Conservation (phyloP, 306 rosid species). For the Vachellia pachyceras region DNA sequence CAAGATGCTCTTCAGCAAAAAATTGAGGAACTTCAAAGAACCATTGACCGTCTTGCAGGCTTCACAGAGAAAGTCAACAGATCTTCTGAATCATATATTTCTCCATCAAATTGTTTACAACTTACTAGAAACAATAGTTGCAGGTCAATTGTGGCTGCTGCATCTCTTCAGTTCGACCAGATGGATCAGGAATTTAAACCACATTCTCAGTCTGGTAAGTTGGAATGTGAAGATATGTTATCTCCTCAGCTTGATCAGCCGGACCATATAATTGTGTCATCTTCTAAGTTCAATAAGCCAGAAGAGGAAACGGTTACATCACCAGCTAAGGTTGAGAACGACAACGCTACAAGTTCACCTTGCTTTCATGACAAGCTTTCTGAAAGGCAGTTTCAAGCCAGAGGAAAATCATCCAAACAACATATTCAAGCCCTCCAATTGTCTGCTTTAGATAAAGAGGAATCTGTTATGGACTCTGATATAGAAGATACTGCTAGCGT, state of each 20-base stretch:
- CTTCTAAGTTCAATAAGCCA: slow-evolving; percentile 19
- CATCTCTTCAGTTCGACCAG: slow-evolving; percentile 42
- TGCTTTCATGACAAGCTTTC: slow-evolving; percentile 33
- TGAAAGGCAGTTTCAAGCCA: slow-evolving; percentile 39
- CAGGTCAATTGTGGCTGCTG: slow-evolving; percentile 41
- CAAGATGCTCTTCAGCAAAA: slow-evolving; percentile 49
- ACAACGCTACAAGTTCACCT: slow-evolving; percentile 24
- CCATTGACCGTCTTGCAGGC: slow-evolving; percentile 47
- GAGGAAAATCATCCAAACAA: slow-evolving; percentile 41
- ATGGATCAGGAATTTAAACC: slow-evolving; percentile 39
- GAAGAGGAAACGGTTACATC: slow-evolving; percentile 34
- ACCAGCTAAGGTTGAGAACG: slow-evolving; percentile 33
- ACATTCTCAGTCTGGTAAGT: slow-evolving; percentile 35
- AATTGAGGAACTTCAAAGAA: slow-evolving; percentile 52
- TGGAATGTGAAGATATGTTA: slow-evolving; percentile 38
- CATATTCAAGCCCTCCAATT: slow-evolving; percentile 34
- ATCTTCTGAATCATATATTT: slow-evolving; percentile 39
- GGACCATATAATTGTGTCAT: slow-evolving; percentile 38
- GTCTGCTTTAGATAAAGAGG: slow-evolving; percentile 38
- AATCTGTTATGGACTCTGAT: slow-evolving; percentile 52
- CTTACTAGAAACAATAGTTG: slow-evolving; percentile 51
- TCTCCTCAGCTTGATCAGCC: slow-evolving; percentile 31
- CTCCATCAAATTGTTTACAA: slow-evolving; percentile 33
- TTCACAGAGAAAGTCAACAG: slow-evolving; percentile 51
- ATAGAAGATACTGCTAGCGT: slow-evolving; percentile 69